Evolutionary conservation across 1,284 basidiomycete genomes (phyloP), one percentile per base, ranked within the genome.

Genomic region (Puccinia triticina): DNA sequence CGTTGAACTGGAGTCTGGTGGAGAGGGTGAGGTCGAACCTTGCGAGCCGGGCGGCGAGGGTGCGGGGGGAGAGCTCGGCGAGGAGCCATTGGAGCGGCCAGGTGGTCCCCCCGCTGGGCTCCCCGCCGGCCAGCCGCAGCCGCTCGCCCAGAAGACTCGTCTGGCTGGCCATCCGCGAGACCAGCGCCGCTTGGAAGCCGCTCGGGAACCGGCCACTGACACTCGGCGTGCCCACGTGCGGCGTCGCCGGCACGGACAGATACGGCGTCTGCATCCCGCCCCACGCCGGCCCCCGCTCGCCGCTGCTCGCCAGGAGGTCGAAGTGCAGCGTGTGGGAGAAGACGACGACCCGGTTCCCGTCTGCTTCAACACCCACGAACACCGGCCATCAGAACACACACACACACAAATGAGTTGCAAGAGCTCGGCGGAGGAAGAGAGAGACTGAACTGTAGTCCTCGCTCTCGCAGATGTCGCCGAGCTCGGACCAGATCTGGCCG

Each of bases 271-370:
- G 26, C 4, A 23, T 29, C 12, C n/a, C n/a, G 32, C 50, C 14
- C 23, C 2, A 8, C 4, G 23, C 8, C 18, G n/a, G 2, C 2
- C 53, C 48, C 48, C 43, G 8, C 4, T 21, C 3, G 14, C 23
- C 48, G 10, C 32, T 34, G 40, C 37, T 48, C 11, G 34, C 57
- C 0, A 77, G 61, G 0, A 77, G 76, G 26, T 57, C n/a, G 26
- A 77, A 66, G 32, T 77, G 76, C 18, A 77, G 61, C 3, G 76
- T 77, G 23, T 77, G 76, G 29, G 59, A 77, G 29, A 77, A 77
- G 18, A 77, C 43, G 5, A 77, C 76, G 46, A 61, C 59, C 48
- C 76, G 57, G 46, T 77, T 77, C 0, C 76, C 76, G 53, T 50
- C 76, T 77, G 12, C 16, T n/a, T 59, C 21, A 59, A 18, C 21